phyloP scores from a whole-genome alignment of 78 protist species.

The Cavenderia fasciculata region DNA sequence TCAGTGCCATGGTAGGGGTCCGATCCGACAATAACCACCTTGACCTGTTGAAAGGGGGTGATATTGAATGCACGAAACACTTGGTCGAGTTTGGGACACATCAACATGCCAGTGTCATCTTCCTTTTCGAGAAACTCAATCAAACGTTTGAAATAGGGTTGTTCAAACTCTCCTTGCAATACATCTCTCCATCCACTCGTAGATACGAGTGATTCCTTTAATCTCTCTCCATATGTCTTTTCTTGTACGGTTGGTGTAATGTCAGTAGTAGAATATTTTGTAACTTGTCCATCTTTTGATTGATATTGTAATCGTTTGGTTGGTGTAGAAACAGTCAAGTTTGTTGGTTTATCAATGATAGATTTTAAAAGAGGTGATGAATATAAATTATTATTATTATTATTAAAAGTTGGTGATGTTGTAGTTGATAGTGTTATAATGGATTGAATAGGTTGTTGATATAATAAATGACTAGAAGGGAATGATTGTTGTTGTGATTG shows the following conservation, averaged over 20 bases:
- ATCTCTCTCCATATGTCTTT: slow-evolving; percentile 4
- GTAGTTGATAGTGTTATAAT: too few relatives aligned
- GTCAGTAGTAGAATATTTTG: neutral
- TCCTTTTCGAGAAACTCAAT: slow-evolving; percentile 31
- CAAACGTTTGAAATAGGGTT: slow-evolving; percentile 26
- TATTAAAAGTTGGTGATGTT: too few relatives aligned
- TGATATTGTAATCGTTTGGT: slow-evolving; percentile 14
- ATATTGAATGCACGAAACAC: slow-evolving; percentile 59
- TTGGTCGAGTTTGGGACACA: slow-evolving; percentile 22
- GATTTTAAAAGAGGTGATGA: too few relatives aligned
- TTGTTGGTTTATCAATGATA: too few relatives aligned
- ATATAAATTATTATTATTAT: too few relatives aligned
- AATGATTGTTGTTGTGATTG: too few relatives aligned
- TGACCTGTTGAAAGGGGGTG: slow-evolving; percentile 24
- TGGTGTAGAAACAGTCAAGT: too few relatives aligned
- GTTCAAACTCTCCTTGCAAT: slow-evolving; percentile 23
- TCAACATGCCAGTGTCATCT: slow-evolving; percentile 38
- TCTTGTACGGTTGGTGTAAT: neutral
- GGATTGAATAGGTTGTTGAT: too few relatives aligned
- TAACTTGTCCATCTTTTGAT: neutral
- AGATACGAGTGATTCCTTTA: slow-evolving; percentile 23
- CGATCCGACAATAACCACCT: slow-evolving; percentile 56
- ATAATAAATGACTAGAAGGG: too few relatives aligned
- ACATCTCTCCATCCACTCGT: slow-evolving; percentile 12
- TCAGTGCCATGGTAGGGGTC: slow-evolving; percentile 90